These are phyloP conservation scores for Lactarius hatsudake DNA, from an alignment of 768 basidiomycete species.

Conservation along the genomic window DNA sequence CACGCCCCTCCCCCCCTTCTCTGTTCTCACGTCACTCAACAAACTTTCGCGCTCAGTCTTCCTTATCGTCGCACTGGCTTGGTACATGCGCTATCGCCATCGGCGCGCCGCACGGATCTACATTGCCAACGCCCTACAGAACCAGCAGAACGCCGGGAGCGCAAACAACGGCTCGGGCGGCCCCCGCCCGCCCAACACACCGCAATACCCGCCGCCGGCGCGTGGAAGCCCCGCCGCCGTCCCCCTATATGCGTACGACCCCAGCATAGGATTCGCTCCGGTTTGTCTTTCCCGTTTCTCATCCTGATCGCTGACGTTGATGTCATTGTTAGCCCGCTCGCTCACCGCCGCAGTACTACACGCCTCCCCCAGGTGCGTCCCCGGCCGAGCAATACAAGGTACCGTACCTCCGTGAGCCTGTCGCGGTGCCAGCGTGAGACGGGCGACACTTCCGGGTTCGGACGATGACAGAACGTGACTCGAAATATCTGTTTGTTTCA, in stretches of 20 bases:
- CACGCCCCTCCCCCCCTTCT: no score
- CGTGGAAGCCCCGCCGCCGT: not conserved
- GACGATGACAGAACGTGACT: no score
- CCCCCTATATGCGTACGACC: not conserved
- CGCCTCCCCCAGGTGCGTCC: conserved; percentile 6
- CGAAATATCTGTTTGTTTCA: no score
- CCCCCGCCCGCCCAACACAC: not conserved
- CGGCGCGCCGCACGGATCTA: conserved; percentile 2
- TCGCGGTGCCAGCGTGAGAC: no score
- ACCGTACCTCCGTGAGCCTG: not conserved
- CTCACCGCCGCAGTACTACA: conserved; percentile 8
- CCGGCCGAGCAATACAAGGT: not conserved
- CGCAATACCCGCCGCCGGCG: conserved; percentile 15
- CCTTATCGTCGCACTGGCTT: not conserved
- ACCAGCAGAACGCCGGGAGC: not conserved
- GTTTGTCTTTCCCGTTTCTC: not conserved
- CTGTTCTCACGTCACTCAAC: not conserved
- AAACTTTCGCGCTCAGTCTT: not conserved
- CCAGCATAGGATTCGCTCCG: conserved; percentile 6
- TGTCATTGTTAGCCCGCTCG: not conserved
- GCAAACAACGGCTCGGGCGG: not conserved
- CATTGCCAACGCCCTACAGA: not conserved
- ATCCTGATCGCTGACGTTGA: not conserved
- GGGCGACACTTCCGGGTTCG: no score
- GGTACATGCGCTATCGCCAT: not conserved